Conservation (phyloP, 2,329 filamentous ascomycete species). For the Elsinoe fawcettii region DNA sequence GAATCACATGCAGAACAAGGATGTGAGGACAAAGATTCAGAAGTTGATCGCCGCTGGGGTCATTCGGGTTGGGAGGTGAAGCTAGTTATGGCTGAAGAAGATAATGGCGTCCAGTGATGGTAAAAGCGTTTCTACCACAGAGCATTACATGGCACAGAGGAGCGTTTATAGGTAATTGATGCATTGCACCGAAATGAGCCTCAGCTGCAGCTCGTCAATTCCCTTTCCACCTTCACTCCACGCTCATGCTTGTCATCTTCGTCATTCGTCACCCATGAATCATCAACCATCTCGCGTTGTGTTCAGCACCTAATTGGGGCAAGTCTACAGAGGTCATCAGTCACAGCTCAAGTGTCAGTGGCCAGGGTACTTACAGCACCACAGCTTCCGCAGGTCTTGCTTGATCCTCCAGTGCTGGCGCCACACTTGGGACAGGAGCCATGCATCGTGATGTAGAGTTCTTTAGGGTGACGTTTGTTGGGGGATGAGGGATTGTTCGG, state of each 20-base stretch:
- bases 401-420: constrained; percentile 23
- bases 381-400: constrained; percentile 29
- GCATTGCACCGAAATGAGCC: background rate
- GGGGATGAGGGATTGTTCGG: background rate
- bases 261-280: background rate
- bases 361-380: constrained; percentile 24
- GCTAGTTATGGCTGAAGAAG: background rate
- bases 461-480: background rate
- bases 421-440: constrained; percentile 28
- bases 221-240: background rate
- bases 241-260: constrained; percentile 6
- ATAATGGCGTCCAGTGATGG: background rate
- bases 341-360: background rate
- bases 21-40: constrained; percentile 80
- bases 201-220: too few species aligned
- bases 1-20: constrained; percentile 94
- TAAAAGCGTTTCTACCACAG: background rate
- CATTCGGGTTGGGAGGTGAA: constrained; percentile 44
- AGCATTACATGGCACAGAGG: background rate
- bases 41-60: constrained; percentile 90
- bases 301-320: constrained; percentile 22
- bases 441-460: constrained; percentile 14
- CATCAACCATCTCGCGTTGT: background rate
- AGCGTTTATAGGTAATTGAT: background rate
- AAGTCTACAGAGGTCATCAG: constrained; percentile 19